Evolutionary conservation across 2,329 filamentous ascomycete genomes (phyloP).

Genomic region (Pseudocercospora cruenta): DNA sequence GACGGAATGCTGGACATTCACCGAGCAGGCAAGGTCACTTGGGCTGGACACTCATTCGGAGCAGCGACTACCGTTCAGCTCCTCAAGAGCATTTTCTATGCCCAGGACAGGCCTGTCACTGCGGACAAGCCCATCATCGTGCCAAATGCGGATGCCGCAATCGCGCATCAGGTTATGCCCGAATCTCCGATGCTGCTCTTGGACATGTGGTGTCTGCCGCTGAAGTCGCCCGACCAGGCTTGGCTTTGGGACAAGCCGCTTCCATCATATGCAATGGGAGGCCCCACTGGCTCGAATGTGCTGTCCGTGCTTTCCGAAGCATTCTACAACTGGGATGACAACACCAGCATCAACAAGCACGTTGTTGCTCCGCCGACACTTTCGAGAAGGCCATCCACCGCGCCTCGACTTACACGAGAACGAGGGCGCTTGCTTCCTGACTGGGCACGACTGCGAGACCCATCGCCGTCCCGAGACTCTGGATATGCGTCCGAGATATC

Average conservation of each 20-base stretch:
- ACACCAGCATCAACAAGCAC: constrained; percentile 70
- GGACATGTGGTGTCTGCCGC: constrained; percentile 79
- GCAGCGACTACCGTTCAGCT: constrained; percentile 75
- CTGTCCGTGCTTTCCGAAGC: constrained; percentile 74
- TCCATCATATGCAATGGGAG: constrained; percentile 65
- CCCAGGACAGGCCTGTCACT: constrained; percentile 39
- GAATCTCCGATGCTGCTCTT: constrained; percentile 69
- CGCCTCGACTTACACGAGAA: constrained; percentile 33
- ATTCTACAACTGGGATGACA: constrained; percentile 77
- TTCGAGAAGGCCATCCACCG: constrained; percentile 34
- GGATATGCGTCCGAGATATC: constrained; percentile 37
- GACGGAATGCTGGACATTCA: constrained; percentile 66
- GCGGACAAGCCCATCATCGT: constrained; percentile 64
- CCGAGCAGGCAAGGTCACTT: constrained; percentile 72
- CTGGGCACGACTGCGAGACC: constrained; percentile 35
- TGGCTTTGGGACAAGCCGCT: constrained; percentile 74
- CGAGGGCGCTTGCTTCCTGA: constrained; percentile 34
- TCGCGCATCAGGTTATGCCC: constrained; percentile 70
- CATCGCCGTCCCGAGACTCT: constrained; percentile 38
- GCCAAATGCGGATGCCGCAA: constrained; percentile 58
- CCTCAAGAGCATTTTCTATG: constrained; percentile 77
- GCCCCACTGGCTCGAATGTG: constrained; percentile 57
- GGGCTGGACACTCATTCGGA: constrained; percentile 81
- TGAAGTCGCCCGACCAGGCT: constrained; percentile 64
- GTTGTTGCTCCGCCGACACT: constrained; percentile 52